Conservation (phyloP, 768 basidiomycete species). For the Russula lepida region DNA sequence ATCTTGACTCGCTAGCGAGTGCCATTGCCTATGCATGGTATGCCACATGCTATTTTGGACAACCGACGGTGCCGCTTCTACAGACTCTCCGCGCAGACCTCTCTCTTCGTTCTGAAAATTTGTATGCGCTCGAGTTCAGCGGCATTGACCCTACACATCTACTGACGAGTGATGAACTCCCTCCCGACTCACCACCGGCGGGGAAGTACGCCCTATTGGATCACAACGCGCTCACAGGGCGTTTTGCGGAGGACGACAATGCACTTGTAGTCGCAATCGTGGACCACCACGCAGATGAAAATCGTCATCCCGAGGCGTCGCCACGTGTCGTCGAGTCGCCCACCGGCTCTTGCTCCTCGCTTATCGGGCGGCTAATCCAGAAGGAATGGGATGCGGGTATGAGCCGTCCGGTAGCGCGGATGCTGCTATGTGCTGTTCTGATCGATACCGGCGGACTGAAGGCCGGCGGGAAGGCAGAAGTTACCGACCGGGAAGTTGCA, state of each 20-base stretch:
- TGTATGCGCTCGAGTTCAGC: constrained; percentile 59
- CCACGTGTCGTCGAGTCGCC: constrained; percentile 58
- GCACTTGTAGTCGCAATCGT: constrained; percentile 60
- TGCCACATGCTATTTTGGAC: constrained; percentile 35
- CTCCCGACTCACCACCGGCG: constrained; percentile 26
- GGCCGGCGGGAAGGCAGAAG: constrained; percentile 65
- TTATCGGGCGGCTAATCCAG: constrained; percentile 40
- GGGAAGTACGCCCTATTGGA: constrained; percentile 77
- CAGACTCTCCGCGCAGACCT: constrained; percentile 65
- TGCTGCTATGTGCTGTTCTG: constrained; percentile 55
- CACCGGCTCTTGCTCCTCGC: constrained; percentile 70
- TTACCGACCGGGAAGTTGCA: constrained; percentile 56
- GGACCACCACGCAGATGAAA: constrained; percentile 91
- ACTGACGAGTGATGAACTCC: constrained; percentile 62
- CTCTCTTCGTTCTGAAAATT: constrained; percentile 78
- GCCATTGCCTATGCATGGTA: constrained; percentile 81
- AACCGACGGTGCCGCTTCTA: constrained; percentile 59
- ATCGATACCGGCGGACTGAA: constrained; percentile 84
- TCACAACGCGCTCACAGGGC: constrained; percentile 63
- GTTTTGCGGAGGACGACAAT: constrained; percentile 28
- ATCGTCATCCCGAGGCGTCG: constrained; percentile 48
- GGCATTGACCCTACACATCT: constrained; percentile 48
- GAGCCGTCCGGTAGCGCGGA: constrained; percentile 18
- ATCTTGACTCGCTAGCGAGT: constrained; percentile 84
- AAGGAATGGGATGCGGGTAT: constrained; percentile 20